phyloP scores from a whole-genome alignment of 2,329 filamentous ascomycete genomes.

The Stagonosporopsis rhizophila region DNA sequence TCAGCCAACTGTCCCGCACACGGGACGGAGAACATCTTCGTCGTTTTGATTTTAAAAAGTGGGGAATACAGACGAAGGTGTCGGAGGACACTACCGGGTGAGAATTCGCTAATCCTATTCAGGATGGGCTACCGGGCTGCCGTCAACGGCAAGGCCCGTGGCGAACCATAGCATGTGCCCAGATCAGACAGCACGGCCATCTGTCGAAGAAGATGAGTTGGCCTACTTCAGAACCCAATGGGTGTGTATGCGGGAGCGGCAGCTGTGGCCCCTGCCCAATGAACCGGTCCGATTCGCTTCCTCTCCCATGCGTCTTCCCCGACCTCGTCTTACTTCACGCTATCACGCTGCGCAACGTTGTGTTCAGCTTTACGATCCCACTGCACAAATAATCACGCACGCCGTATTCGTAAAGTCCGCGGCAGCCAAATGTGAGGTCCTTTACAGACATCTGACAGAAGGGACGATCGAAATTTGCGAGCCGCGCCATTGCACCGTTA shows the following conservation, averaged over 20 bases:
- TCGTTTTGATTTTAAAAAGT: not conserved
- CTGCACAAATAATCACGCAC: not conserved
- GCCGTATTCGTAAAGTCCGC: not conserved
- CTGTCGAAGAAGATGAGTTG: not conserved
- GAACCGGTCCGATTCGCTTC: not conserved
- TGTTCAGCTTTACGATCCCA: not conserved
- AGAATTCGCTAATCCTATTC: not conserved
- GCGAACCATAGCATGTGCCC: not conserved
- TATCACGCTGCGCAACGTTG: not conserved
- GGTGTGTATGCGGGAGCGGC: not conserved
- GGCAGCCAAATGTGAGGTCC: not conserved
- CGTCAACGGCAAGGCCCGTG: not conserved
- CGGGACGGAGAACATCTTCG: not conserved
- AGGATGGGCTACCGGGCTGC: not conserved
- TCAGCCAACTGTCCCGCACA: no score
- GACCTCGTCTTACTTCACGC: not conserved
- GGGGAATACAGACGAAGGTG: not conserved
- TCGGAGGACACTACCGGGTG: not conserved
- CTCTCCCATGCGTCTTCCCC: not conserved
- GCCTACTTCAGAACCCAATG: not conserved
- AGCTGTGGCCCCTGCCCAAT: not conserved
- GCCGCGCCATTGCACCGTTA: not conserved
- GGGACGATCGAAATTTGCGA: not conserved
- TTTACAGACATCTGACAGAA: not conserved
- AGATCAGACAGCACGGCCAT: not conserved